Percentiles rank a stretch among this genome's conserved stretches.
These are phyloP conservation scores for Arctium minus DNA, from an alignment of 129 eudicot species.

Conservation along the genomic window DNA sequence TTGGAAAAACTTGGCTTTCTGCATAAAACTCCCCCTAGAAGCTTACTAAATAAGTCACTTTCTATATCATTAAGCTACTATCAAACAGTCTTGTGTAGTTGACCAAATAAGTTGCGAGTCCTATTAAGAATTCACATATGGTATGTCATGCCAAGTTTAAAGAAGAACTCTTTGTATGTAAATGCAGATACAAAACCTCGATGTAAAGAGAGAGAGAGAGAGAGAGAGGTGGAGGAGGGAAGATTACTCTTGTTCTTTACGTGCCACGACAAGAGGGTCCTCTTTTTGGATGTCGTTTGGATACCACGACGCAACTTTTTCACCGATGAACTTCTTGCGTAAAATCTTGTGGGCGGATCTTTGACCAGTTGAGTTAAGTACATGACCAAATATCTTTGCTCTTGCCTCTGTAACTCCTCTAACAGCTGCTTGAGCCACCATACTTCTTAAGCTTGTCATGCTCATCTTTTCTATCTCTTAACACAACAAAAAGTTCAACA, in stretches of 20 bases:
- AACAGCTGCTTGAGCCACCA: constrained; percentile 55
- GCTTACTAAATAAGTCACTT: too few species aligned
- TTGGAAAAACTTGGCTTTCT: too few species aligned
- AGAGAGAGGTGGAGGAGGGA: constrained; percentile 10
- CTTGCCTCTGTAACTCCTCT: constrained; percentile 77
- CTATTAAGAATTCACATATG: too few species aligned
- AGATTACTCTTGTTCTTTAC: constrained; percentile 63
- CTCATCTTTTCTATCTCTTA: constrained; percentile 40
- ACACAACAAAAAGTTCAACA: background rate
- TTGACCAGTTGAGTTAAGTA: constrained; percentile 79
- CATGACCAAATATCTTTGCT: constrained; percentile 86
- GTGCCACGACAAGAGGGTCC: constrained; percentile 66
- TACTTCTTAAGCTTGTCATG: constrained; percentile 44
- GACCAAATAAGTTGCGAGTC: too few species aligned
- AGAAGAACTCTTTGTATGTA: background rate
- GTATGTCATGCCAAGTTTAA: background rate
- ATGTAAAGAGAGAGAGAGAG: background rate
- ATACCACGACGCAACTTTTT: constrained; percentile 79
- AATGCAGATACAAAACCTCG: background rate
- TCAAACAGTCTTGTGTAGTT: too few species aligned
- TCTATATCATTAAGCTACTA: too few species aligned
- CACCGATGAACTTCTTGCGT: constrained; percentile 90
- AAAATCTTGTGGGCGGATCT: constrained; percentile 80
- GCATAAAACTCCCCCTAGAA: too few species aligned
- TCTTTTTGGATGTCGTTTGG: constrained; percentile 66